phyloP scores from a whole-genome alignment of 2,329 filamentous ascomycete genomes.

The Stagonosporopsis chrysanthemi region DNA sequence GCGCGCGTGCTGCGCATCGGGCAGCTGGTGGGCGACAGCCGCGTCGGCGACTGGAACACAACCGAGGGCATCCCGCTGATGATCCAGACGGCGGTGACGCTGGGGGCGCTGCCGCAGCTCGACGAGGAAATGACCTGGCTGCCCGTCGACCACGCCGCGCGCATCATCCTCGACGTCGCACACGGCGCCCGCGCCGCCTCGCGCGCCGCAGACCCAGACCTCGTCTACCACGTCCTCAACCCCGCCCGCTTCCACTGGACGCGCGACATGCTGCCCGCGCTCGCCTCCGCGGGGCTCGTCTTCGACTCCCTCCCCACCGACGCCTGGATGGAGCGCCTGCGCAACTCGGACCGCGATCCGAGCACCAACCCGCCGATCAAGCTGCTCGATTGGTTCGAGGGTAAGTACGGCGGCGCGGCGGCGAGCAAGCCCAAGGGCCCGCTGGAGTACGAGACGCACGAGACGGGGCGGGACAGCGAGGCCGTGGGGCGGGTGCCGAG shows the following conservation, averaged over 20 bases:
- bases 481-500: slow-evolving; percentile 20
- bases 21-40: slow-evolving; percentile 59
- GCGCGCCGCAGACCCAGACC: slow-evolving; percentile 19
- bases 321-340: slow-evolving; percentile 38
- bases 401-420: slow-evolving; percentile 32
- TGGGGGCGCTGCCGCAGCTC: slow-evolving; percentile 57
- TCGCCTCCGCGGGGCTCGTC: slow-evolving; percentile 53
- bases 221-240: slow-evolving; percentile 63
- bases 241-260: slow-evolving; percentile 61
- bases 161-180: slow-evolving; percentile 39
- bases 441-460: slow-evolving; percentile 24
- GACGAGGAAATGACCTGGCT: slow-evolving; percentile 54
- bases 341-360: slow-evolving; percentile 31
- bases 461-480: slow-evolving; percentile 26
- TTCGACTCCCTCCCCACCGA: slow-evolving; percentile 34
- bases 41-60: slow-evolving; percentile 57
- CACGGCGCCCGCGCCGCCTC: neutral
- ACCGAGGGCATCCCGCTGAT: slow-evolving; percentile 61
- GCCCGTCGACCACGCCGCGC: slow-evolving; percentile 54
- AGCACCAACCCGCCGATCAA: slow-evolving; percentile 39
- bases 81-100: slow-evolving; percentile 55
- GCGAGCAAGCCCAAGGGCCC: slow-evolving; percentile 17
- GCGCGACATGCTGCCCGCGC: slow-evolving; percentile 60
- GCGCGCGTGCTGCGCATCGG: slow-evolving; percentile 53
- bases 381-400: slow-evolving; percentile 40